phyloP scores from a whole-genome alignment of 805 yeast species.

The Phaffomyces antillensis region DNA sequence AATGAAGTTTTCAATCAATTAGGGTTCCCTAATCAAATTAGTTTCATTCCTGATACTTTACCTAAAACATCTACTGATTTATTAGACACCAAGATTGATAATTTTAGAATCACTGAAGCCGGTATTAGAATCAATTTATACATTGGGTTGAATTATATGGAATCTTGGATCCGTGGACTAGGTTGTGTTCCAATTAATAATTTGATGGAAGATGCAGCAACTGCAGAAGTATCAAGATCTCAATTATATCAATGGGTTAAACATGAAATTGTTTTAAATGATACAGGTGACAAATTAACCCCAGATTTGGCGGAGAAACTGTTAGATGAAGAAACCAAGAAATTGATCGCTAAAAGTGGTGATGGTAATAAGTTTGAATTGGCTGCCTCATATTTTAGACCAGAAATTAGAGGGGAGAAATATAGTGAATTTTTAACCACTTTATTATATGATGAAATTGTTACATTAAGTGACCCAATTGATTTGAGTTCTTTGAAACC shows the following conservation, averaged over 20 bases:
- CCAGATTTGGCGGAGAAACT: slow-evolving; percentile 50
- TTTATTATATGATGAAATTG: slow-evolving; percentile 59
- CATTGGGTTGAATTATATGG: slow-evolving; percentile 76
- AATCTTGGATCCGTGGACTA: slow-evolving; percentile 77
- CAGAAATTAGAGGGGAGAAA: slow-evolving; percentile 64
- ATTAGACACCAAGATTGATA: slow-evolving; percentile 55
- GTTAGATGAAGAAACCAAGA: slow-evolving; percentile 55
- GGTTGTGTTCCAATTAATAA: slow-evolving; percentile 85
- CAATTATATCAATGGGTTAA: slow-evolving; percentile 82
- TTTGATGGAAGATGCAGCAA: slow-evolving; percentile 87
- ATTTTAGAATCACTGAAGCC: slow-evolving; percentile 55
- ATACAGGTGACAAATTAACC: slow-evolving; percentile 51
- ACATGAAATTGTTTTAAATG: slow-evolving; percentile 53
- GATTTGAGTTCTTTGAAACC: slow-evolving; percentile 18
- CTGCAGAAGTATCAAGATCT: slow-evolving; percentile 80
- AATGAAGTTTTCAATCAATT: slow-evolving; percentile 65
- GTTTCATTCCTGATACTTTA: slow-evolving; percentile 35
- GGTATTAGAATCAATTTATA: slow-evolving; percentile 68
- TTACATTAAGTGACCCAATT: slow-evolving; percentile 25
- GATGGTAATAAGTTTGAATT: slow-evolving; percentile 54
- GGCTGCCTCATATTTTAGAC: slow-evolving; percentile 64
- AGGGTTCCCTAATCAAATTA: slow-evolving; percentile 78
- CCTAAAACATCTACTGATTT: slow-evolving; percentile 50
- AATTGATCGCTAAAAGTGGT: slow-evolving; percentile 38
- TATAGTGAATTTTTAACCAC: slow-evolving; percentile 74